Evolutionary conservation across 495 filamentous ascomycete genomes (phyloP).

Genomic region (Corynascus novoguineensis): DNA sequence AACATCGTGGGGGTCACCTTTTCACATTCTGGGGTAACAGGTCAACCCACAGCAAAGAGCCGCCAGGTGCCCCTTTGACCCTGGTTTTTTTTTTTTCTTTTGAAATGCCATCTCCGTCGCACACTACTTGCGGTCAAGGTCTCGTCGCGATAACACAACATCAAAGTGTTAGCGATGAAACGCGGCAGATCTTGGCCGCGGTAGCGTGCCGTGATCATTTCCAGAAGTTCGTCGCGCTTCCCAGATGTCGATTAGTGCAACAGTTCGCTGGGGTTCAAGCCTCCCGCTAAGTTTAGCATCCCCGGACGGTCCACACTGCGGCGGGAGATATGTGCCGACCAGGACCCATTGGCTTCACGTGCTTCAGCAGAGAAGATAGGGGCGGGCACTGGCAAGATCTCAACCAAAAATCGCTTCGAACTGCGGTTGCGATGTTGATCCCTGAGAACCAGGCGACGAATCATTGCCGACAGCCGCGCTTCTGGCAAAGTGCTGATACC

Average conservation of each 20-base stretch:
- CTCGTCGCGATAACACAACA: no score
- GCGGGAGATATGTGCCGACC: background rate
- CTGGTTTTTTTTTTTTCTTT: no score
- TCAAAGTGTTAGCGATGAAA: no score
- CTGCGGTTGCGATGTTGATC: background rate
- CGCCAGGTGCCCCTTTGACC: background rate
- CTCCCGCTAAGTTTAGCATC: background rate
- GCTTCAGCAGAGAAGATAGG: background rate
- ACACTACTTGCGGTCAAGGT: no score
- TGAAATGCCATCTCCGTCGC: no score
- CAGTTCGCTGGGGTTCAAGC: background rate
- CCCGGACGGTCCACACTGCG: background rate
- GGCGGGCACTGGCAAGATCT: background rate
- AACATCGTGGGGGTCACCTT: background rate
- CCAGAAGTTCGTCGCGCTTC: background rate
- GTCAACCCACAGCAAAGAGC: background rate
- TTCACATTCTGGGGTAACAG: background rate
- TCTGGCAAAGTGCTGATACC: background rate
- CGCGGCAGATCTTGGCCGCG: no score
- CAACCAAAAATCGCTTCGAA: background rate
- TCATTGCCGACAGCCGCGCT: background rate
- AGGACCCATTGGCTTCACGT: background rate
- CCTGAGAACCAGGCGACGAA: constrained; percentile 4
- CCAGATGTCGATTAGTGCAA: background rate
- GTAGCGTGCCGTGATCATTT: background rate